Conservation (phyloP, 208 protist genomes). For the Crithidia fasciculata region DNA sequence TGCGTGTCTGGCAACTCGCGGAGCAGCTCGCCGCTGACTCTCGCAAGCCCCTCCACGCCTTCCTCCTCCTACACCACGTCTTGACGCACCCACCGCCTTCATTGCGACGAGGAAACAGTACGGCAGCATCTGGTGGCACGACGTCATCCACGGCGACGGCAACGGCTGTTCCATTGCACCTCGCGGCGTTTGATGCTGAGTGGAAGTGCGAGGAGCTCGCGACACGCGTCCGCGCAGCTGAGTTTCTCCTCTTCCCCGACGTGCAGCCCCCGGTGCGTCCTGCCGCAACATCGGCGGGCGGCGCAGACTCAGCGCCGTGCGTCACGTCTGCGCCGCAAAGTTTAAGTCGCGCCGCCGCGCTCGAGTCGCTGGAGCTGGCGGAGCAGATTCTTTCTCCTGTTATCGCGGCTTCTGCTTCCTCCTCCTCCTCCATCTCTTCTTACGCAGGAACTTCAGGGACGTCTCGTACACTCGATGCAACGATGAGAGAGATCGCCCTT, state of each 20-base stretch:
- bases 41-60: conserved; percentile 52
- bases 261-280: background rate
- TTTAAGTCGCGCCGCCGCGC: conserved; percentile 27
- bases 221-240: conserved; percentile 53
- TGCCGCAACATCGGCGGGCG: background rate
- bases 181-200: conserved; percentile 33
- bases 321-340: conserved; percentile 1
- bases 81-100: conserved; percentile 27
- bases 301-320: background rate
- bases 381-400: conserved; percentile 57
- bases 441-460: too few species aligned
- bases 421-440: too few species aligned
- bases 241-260: conserved; percentile 42
- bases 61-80: conserved; percentile 40
- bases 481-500: background rate
- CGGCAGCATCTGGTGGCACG: background rate
- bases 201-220: conserved; percentile 55
- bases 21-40: conserved; percentile 50
- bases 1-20: conserved; percentile 37
- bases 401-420: conserved; percentile 25
- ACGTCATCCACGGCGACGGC: conserved; percentile 2
- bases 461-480: background rate
- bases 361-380: conserved; percentile 50
- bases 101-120: conserved; percentile 10
- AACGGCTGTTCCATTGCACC: conserved; percentile 10